A percentile compares a stretch with the other conserved stretches of the same genome.
Conservation (phyloP, 768 basidiomycete genomes). For the Albatrellus ellisii region DNA sequence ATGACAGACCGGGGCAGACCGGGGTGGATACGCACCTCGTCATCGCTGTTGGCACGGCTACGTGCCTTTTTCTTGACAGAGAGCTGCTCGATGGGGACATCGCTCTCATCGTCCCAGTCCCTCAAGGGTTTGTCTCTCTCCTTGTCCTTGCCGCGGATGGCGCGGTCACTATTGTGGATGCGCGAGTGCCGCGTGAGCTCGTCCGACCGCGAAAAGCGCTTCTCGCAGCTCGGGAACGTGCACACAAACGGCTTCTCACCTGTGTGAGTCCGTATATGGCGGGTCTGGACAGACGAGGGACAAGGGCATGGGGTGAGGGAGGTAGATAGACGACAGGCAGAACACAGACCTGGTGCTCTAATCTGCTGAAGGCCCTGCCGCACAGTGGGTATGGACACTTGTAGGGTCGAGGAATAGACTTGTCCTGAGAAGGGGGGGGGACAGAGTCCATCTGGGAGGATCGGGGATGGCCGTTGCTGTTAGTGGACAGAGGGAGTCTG, state of each 20-base stretch:
- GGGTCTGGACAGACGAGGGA: conserved; percentile 47
- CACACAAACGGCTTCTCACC: conserved; percentile 97
- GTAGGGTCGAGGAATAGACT: conserved; percentile 61
- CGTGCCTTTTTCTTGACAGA: conserved; percentile 36
- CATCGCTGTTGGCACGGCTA: conserved; percentile 69
- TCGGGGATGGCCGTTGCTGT: too few relatives aligned
- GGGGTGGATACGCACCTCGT: conserved; percentile 50
- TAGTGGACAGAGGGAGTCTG: too few relatives aligned
- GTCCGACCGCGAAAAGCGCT: conserved; percentile 96
- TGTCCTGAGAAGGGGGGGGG: conserved; percentile 21
- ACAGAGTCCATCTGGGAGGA: too few relatives aligned
- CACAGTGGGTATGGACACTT: conserved; percentile 91
- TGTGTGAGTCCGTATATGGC: conserved; percentile 96
- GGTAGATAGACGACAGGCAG: conserved; percentile 4
- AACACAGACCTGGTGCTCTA: conserved; percentile 81
- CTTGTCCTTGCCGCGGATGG: conserved; percentile 3
- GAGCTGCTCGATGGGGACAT: conserved; percentile 1
- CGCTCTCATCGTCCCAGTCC: conserved; percentile 10
- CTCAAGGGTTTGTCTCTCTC: conserved; percentile 2
- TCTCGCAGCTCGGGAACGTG: conserved; percentile 89
- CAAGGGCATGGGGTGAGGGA: conserved; percentile 1
- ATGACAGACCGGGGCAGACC: background rate
- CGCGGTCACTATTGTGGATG: conserved; percentile 56
- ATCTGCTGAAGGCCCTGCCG: conserved; percentile 88
- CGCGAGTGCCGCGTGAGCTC: conserved; percentile 93